Conservation (phyloP, 73 alveolate genomes). For the Paramecium biaurelia region DNA sequence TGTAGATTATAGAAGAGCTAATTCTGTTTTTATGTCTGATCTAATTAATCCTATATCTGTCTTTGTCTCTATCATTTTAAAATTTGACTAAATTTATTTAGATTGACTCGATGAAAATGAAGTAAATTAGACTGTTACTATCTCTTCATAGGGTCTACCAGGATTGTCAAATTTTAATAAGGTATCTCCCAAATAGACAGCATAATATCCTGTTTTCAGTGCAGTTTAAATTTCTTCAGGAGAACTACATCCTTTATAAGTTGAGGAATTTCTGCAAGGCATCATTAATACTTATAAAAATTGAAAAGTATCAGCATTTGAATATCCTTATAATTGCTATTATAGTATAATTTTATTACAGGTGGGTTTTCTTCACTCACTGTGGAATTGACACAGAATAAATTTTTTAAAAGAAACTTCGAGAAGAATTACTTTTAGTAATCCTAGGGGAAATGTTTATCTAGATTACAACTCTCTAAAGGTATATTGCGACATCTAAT, state of each 20-base stretch:
- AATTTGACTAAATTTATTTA: background rate
- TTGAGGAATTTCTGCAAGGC: background rate
- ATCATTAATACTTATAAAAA: background rate
- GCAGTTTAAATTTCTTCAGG: background rate
- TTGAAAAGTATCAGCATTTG: background rate
- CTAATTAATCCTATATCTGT: background rate
- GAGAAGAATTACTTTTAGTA: background rate
- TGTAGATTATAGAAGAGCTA: background rate
- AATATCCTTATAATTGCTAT: background rate
- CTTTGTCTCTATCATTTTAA: background rate
- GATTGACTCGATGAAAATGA: conserved; percentile 22
- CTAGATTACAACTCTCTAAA: background rate
- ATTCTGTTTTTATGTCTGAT: background rate
- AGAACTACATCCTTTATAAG: background rate
- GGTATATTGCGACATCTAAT: background rate
- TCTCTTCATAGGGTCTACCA: background rate
- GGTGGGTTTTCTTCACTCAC: background rate
- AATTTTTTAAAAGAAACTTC: background rate
- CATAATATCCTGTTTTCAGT: background rate
- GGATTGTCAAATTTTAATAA: background rate
- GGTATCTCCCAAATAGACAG: background rate
- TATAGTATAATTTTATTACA: background rate
- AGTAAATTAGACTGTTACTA: background rate
- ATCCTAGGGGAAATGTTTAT: background rate
- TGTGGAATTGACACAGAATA: background rate